Base-by-base conservation (phyloP, 2,329 filamentous ascomycete genomes). In the Leptographium procerum region DNA sequence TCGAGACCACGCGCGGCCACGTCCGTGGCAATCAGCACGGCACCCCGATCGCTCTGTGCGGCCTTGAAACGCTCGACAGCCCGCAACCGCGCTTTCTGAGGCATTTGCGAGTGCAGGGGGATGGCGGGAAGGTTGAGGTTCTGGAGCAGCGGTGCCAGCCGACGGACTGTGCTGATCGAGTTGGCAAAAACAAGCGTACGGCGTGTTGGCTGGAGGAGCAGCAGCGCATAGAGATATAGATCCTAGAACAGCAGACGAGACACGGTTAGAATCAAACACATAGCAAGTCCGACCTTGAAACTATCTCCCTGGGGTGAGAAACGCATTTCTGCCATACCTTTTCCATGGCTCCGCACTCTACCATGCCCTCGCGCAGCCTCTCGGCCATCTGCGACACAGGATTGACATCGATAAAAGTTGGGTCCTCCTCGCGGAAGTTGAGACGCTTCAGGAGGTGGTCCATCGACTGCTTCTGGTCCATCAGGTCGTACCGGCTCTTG, bases 111-210 rank as follows among this genome's bases (percentile, higher is more conserved):
- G 72, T 99, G 94, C 0, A 99, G 77, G 0, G 88, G 84, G 13
- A 89, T 76, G 1, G 86, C 87, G 2, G 86, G 84, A 10, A 96
- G 78, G 62, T 86, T 82, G 55, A 99, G 83, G 64, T 89, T 89
- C 65, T 92, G 84, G 1, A 99, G 80, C 67, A 96, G 82, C 0
- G 92, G 89, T 0, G 87, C 85, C 14, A 99, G 77, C 43, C 94
- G 89, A 51, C 91, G 87, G 56, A 96, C 92, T 3, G 92, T 88
- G 56, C 88, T 89, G 70, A 99, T 96, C 51, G 91, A 96, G 74
- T 99, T 99, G 31, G 91, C 91, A 70, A 99, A 99, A 53, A 99
- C 84, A 3, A 99, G 78, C 0, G 89, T 91, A 34, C 91, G 87
- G 43, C 86, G 82, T 53, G 86, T 86, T 1, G 89, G 85, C 68